Percentiles rank a stretch among this genome's conserved stretches.
Evolutionary conservation across 2,329 filamentous ascomycete genomes (phyloP).

Genomic region (Grosmannia serpens): DNA sequence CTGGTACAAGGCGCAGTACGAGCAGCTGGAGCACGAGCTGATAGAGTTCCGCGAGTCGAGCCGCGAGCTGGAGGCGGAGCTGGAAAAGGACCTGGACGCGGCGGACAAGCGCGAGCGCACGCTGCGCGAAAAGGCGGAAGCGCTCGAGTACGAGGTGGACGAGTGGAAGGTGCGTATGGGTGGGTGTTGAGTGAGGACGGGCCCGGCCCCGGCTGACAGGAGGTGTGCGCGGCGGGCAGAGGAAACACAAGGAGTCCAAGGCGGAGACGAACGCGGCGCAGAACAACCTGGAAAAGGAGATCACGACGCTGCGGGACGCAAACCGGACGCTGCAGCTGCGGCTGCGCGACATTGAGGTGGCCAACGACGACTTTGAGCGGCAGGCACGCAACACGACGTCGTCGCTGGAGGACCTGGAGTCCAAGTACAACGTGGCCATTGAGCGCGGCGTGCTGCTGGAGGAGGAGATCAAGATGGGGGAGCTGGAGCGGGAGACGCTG

Average conservation of each 20-base stretch:
- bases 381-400: conserved; percentile 93
- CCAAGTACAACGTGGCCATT: conserved; percentile 90
- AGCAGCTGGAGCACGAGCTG: conserved; percentile 80
- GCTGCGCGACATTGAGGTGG: conserved; percentile 89
- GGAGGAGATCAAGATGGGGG: conserved; percentile 82
- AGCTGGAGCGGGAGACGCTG: conserved; percentile 80
- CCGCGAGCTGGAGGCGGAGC: conserved; percentile 83
- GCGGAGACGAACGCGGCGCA: conserved; percentile 76
- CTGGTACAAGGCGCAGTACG: conserved; percentile 96
- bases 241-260: conserved; percentile 94
- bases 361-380: conserved; percentile 95
- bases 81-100: conserved; percentile 92
- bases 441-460: conserved; percentile 89
- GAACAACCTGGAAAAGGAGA: conserved; percentile 83
- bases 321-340: conserved; percentile 73
- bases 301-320: conserved; percentile 76
- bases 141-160: conserved; percentile 76
- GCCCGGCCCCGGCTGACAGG: conserved; percentile 4
- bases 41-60: conserved; percentile 90
- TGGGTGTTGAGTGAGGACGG: not conserved
- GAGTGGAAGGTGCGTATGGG: conserved; percentile 79
- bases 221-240: conserved; percentile 33
- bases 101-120: conserved; percentile 86
- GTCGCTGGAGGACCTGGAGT: conserved; percentile 91
- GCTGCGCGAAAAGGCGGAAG: conserved; percentile 78